Conservation (phyloP, 306 rosid species). For the Gastrolobium villosum region DNA sequence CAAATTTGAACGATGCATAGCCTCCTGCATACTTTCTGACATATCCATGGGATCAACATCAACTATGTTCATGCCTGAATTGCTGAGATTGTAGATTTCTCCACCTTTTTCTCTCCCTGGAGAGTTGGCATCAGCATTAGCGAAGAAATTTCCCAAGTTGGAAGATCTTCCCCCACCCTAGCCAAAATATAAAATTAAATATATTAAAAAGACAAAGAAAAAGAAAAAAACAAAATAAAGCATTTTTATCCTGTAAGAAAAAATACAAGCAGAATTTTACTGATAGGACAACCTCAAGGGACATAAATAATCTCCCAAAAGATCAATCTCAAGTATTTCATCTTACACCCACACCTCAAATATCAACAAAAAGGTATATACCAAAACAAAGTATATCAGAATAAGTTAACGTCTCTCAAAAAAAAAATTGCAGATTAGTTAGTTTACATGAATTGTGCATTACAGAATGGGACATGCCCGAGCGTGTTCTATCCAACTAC, state of each 20-base stretch:
- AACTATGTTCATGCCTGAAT: constrained; percentile 54
- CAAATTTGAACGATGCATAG: constrained; percentile 96
- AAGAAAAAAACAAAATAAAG: constrained; percentile 9
- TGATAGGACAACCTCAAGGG: constrained; percentile 26
- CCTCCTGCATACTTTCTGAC: constrained; percentile 99
- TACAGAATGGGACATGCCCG: constrained; percentile 18
- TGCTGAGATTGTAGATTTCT: constrained; percentile 59
- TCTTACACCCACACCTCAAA: constrained; percentile 21
- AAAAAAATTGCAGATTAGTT: too few relatives aligned
- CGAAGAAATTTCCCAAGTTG: constrained; percentile 86
- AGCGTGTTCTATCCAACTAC: constrained; percentile 10
- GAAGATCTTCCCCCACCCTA: constrained; percentile 87
- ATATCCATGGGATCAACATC: constrained; percentile 93
- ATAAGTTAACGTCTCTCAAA: constrained; percentile 7
- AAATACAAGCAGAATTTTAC: constrained; percentile 20
- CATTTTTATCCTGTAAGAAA: constrained; percentile 31
- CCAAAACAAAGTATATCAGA: constrained; percentile 2
- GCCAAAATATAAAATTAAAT: constrained; percentile 51
- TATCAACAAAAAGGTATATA: constrained; percentile 41
- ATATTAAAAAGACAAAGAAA: background rate
- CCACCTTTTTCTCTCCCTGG: constrained; percentile 69
- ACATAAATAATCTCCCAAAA: constrained; percentile 34
- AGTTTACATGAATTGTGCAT: too few relatives aligned
- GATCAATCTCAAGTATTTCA: constrained; percentile 35
- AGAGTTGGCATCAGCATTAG: constrained; percentile 85